Evolutionary conservation across 2,329 filamentous ascomycete species (phyloP).

Genomic region (Stachybotrys chartarum): DNA sequence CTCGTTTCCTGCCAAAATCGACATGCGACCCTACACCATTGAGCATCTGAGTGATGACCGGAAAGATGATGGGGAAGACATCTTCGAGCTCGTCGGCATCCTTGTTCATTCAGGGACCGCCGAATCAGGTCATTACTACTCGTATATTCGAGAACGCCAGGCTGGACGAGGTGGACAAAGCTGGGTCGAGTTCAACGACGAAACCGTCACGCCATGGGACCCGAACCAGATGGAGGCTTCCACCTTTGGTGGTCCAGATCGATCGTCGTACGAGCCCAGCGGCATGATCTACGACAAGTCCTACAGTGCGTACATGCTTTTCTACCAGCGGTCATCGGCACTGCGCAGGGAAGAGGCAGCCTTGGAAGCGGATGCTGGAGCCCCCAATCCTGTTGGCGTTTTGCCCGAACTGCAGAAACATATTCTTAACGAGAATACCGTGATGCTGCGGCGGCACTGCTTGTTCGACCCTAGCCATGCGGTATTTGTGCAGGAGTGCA

Average conservation of each 20-base stretch:
- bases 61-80: slow-evolving; percentile 53
- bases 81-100: slow-evolving; percentile 91
- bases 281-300: slow-evolving; percentile 55
- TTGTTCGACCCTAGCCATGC: slow-evolving; percentile 69
- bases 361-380: slow-evolving; percentile 17
- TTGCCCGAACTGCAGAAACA: slow-evolving; percentile 41
- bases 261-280: slow-evolving; percentile 36
- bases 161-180: slow-evolving; percentile 35
- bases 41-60: slow-evolving; percentile 65
- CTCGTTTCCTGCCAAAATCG: slow-evolving; percentile 73
- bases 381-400: slow-evolving; percentile 35
- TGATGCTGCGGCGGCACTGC: slow-evolving; percentile 69
- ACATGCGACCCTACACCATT: slow-evolving; percentile 88
- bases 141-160: slow-evolving; percentile 79
- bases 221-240: slow-evolving; percentile 62
- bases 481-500: slow-evolving; percentile 56
- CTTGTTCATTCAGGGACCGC: slow-evolving; percentile 90
- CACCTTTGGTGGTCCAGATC: slow-evolving; percentile 71
- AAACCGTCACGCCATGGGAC: slow-evolving; percentile 72
- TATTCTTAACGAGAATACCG: slow-evolving; percentile 66
- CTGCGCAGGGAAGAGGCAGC: slow-evolving; percentile 48
- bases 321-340: slow-evolving; percentile 77
- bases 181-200: slow-evolving; percentile 95
- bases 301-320: slow-evolving; percentile 94
- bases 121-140: slow-evolving; percentile 95